Evolutionary conservation across 441 rosid genomes (phyloP).

Genomic region (Arabidopsis lyrata): DNA sequence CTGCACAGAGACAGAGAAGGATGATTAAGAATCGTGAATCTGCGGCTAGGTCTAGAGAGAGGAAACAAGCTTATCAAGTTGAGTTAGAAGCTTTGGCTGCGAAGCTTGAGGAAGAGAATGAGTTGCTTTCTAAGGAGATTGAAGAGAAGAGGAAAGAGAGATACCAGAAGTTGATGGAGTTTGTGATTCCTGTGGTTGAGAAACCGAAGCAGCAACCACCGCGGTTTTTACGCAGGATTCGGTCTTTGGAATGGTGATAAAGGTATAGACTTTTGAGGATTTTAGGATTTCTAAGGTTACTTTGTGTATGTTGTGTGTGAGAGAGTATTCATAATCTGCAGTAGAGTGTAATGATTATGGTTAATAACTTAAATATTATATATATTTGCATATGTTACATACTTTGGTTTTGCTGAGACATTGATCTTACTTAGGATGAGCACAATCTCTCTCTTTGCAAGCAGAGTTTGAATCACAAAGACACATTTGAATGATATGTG

Average conservation of each 20-base stretch:
- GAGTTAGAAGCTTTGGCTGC: slow-evolving; percentile 79
- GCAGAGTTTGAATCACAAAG: slow-evolving; percentile 4
- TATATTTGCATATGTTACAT: slow-evolving; percentile 29
- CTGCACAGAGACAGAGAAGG: slow-evolving; percentile 88
- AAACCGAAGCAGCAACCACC: slow-evolving; percentile 14
- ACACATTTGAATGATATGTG: no score
- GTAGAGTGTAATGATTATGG: slow-evolving; percentile 30
- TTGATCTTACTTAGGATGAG: not conserved
- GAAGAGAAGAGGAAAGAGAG: slow-evolving; percentile 78
- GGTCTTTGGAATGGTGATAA: slow-evolving; percentile 43
- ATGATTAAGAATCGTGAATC: slow-evolving; percentile 98
- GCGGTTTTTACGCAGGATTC: slow-evolving; percentile 33
- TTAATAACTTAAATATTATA: slow-evolving; percentile 14
- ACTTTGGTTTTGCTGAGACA: not conserved
- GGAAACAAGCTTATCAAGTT: slow-evolving; percentile 93
- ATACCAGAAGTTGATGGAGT: slow-evolving; percentile 53
- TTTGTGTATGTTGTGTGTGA: slow-evolving; percentile 25
- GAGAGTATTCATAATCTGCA: slow-evolving; percentile 6
- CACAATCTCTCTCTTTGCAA: not conserved
- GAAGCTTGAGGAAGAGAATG: slow-evolving; percentile 80
- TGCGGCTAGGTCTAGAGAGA: slow-evolving; percentile 92
- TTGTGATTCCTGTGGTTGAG: slow-evolving; percentile 39
- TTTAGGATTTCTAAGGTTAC: slow-evolving; percentile 21
- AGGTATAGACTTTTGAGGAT: not conserved
- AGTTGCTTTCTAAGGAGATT: slow-evolving; percentile 70